Base-by-base conservation (phyloP, 139 green algal genomes). In the Volvox reticuliferus region DNA sequence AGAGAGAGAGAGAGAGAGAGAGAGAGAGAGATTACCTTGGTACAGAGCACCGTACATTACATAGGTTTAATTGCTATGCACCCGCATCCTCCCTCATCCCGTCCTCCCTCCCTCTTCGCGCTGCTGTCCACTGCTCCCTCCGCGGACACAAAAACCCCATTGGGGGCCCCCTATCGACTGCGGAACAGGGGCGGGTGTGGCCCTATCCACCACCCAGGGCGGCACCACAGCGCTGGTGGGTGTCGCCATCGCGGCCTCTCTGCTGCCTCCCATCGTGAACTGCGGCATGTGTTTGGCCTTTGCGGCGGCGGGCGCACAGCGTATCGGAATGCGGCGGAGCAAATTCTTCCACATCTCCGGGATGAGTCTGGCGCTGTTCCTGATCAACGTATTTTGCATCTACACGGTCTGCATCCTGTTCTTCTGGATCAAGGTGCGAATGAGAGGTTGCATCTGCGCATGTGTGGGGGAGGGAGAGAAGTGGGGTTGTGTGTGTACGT, bases 191-290 rank as follows among this genome's bases (percentile, higher is more conserved):
- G 88, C 81, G 12, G 88, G 78, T 22, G 92, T 94, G 19, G 92
- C 92, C 20, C 88, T 94, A 26, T 90, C 65, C 22, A 87, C 82
- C 20, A 92, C 73, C 16, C 79, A 88, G 79, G 82, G 89, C 26
- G 81, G 89, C 28, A 67, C 61, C 61, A 89, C 62, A 12, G 50
- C 81, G 12, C 67, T 89, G 55, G 89, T 92, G 82, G 89, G 89
- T 33, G 81, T 92, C 22, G 92, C 92, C 77, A 94, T 94, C 84
- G 85, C 92, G 50, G 92, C 92, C 55, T 91, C 92, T 73, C 79
- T 94, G 83, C 88, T 94, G 44, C 77, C 88, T 3, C 92, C 92
- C 50, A 75, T 92, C 83, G 79, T 91, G 65, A 94, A 94, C 87
- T 73, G 21, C n/a, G 91, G 91, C 77, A 73, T 94, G 65, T 88